Conservation (phyloP, 257 asterid genomes). For the Galeopsis tetrahit region DNA sequence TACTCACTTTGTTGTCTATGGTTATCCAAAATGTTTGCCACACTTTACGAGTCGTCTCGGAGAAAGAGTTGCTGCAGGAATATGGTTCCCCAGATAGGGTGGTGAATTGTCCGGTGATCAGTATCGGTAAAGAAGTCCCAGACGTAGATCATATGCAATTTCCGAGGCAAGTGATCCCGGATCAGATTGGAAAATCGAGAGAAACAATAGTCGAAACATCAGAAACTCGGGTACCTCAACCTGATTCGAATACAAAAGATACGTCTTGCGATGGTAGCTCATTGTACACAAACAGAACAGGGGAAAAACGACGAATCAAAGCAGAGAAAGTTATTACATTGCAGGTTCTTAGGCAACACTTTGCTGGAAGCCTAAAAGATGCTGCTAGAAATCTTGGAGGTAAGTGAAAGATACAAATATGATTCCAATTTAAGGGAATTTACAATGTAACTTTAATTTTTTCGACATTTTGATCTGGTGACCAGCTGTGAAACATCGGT, state of each 20-base stretch:
- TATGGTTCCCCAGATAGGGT: slow-evolving; percentile 31
- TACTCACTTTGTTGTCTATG: slow-evolving; percentile 73
- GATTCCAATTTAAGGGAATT: no score
- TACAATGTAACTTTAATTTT: no score
- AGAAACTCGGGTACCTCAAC: slow-evolving; percentile 35
- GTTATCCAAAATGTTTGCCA: slow-evolving; percentile 66
- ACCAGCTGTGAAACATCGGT: no score
- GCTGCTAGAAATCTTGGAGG: slow-evolving; percentile 95
- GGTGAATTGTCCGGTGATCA: slow-evolving; percentile 29
- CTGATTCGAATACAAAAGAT: slow-evolving; percentile 44
- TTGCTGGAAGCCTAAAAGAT: slow-evolving; percentile 93
- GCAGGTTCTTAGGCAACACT: slow-evolving; percentile 85
- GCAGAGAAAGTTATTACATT: slow-evolving; percentile 75
- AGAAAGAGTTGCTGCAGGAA: slow-evolving; percentile 72
- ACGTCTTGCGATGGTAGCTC: slow-evolving; percentile 55
- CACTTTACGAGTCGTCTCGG: slow-evolving; percentile 72
- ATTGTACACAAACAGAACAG: slow-evolving; percentile 36
- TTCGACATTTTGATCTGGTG: no score
- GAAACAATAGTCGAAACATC: slow-evolving; percentile 35
- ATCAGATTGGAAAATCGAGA: slow-evolving; percentile 28
- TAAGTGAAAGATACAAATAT: slow-evolving; percentile 36
- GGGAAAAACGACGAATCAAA: slow-evolving; percentile 69
- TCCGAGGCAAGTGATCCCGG: slow-evolving; percentile 10
- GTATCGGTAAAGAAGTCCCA: slow-evolving; percentile 30
- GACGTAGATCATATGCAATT: slow-evolving; percentile 31